Evolutionary conservation across 495 filamentous ascomycete genomes (phyloP).

Genomic region (Hypoxylon cercidicola): DNA sequence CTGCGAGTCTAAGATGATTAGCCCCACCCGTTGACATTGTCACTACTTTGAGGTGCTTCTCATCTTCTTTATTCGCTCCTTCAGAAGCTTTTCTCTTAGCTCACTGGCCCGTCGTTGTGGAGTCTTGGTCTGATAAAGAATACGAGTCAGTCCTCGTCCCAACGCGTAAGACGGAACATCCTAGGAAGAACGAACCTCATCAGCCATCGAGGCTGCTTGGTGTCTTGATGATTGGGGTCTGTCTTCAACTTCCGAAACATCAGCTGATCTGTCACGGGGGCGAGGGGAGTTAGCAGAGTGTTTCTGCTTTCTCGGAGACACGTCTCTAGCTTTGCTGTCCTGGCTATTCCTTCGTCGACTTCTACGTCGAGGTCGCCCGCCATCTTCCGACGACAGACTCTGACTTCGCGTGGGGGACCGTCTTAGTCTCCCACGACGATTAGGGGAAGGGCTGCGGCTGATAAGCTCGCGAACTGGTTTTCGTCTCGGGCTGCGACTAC

Average conservation of each 20-base stretch:
- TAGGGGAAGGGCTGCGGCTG: slow-evolving; percentile 54
- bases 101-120: slow-evolving; percentile 62
- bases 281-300: slow-evolving; percentile 50
- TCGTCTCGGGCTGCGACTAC: slow-evolving; percentile 51
- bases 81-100: slow-evolving; percentile 72
- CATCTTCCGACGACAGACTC: slow-evolving; percentile 51
- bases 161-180: slow-evolving; percentile 34
- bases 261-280: slow-evolving; percentile 65
- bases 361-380: slow-evolving; percentile 40
- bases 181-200: slow-evolving; percentile 57
- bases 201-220: slow-evolving; percentile 42
- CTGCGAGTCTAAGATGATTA: slow-evolving; percentile 53
- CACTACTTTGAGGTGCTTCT: slow-evolving; percentile 62
- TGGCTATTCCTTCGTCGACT: slow-evolving; percentile 33
- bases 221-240: slow-evolving; percentile 54
- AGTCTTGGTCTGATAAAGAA: slow-evolving; percentile 52
- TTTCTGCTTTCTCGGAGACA: slow-evolving; percentile 56
- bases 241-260: slow-evolving; percentile 69
- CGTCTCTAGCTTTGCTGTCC: slow-evolving; percentile 38
- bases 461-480: slow-evolving; percentile 53
- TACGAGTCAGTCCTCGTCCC: slow-evolving; percentile 40
- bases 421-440: slow-evolving; percentile 51
- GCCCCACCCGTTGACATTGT: slow-evolving; percentile 56
- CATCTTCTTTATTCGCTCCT: slow-evolving; percentile 74
- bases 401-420: slow-evolving; percentile 54